phyloP scores from a whole-genome alignment of 805 yeast genomes.

The Pichia nanzhaoensis region DNA sequence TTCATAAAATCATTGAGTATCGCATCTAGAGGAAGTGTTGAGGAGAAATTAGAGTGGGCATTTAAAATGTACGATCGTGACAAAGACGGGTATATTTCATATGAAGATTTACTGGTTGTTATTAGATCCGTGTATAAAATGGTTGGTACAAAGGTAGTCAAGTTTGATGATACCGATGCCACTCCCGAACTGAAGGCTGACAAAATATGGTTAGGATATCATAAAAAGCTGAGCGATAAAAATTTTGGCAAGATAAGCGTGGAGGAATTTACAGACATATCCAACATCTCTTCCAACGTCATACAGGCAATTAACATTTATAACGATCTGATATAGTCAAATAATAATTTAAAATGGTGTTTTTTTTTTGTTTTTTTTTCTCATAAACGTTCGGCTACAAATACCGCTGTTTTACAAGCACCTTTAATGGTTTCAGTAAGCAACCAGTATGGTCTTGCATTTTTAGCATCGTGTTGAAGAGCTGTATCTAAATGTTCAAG shows the following conservation, averaged over 20 bases:
- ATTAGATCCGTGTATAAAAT: slow-evolving; percentile 83
- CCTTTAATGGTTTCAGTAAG: slow-evolving; percentile 81
- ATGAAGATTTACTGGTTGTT: slow-evolving; percentile 72
- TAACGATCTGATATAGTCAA: slow-evolving; percentile 23
- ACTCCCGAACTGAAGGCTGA: slow-evolving; percentile 86
- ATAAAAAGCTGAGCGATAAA: slow-evolving; percentile 59
- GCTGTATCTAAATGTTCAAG: slow-evolving; percentile 94
- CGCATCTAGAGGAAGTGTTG: slow-evolving; percentile 78
- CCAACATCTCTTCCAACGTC: slow-evolving; percentile 72
- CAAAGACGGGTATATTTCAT: slow-evolving; percentile 67
- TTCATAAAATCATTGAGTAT: slow-evolving; percentile 83
- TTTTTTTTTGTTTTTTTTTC: neutral
- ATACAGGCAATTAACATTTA: slow-evolving; percentile 63
- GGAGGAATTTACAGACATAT: slow-evolving; percentile 79
- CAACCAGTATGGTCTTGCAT: slow-evolving; percentile 86
- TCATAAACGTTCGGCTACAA: slow-evolving; percentile 81
- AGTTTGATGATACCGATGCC: slow-evolving; percentile 77
- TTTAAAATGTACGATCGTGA: slow-evolving; percentile 82
- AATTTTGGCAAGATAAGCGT: slow-evolving; percentile 62
- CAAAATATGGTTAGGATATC: slow-evolving; percentile 54
- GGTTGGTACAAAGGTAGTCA: slow-evolving; percentile 87
- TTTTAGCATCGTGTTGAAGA: slow-evolving; percentile 81
- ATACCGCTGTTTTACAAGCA: slow-evolving; percentile 82
- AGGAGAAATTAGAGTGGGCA: slow-evolving; percentile 85
- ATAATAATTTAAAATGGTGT: neutral